Evolutionary conservation across 2,329 filamentous ascomycete genomes (phyloP), one percentile per base, ranked within the genome.

Genomic region (Tolypocladium paradoxum): DNA sequence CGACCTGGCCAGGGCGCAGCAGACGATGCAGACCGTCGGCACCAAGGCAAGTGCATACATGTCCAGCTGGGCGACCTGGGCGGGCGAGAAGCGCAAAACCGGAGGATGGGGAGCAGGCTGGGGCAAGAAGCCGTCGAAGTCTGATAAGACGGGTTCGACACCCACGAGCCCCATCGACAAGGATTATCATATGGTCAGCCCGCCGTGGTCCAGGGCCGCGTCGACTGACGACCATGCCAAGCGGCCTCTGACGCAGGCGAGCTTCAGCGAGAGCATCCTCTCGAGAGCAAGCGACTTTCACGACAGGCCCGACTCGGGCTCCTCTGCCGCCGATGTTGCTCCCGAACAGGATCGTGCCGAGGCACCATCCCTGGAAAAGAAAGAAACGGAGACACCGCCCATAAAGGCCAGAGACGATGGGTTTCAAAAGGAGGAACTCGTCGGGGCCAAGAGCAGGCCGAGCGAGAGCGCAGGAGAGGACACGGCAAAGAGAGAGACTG

Each of bases 51-150:
- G 81, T 43, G 76, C 82, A 5, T 87, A 85, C 65, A 77, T 87
- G 60, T 83, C 81, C 38, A 85, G 82, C 60, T 87, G 84, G 84
- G 81, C 83, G 1, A 70, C 75, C 0, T 87, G 84, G 84, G 83
- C 84, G 2, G 84, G 84, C 49, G 87, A 93, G 71, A 92, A 91
- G 72, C 77, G 85, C 57, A 87, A 85, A 63, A 64, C 65, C 4
- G 72, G 68, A n/a, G 76, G 69, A 48, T 72, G 75, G 63, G 76
- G 67, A 27, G 66, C 62, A 27, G 68, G 68, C 47, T 73, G 72
- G 67, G 70, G 71, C 38, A 68, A 65, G 59, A 64, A 66, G 53
- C 60, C 49, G 53, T 34, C 53, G 35, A 68, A 65, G 61, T 63
- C 63, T 20, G 62, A 62, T 37, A 69, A 65, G 18, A 62, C 66